phyloP scores from a whole-genome alignment of 129 eudicot species.

The Tagetes erecta region DNA sequence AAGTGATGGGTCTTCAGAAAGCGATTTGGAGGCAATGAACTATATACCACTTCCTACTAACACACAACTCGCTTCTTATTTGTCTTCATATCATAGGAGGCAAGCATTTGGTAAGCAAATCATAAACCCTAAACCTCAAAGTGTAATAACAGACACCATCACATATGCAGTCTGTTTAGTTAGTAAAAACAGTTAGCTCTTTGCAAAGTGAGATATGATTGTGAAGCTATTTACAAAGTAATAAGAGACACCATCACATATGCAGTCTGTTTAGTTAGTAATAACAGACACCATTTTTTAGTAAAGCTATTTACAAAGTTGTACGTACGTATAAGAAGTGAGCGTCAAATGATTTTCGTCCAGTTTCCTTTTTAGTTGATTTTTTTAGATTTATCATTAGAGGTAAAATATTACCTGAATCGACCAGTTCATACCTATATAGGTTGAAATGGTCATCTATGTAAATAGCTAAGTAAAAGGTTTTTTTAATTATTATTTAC shows the following conservation, averaged over 20 bases:
- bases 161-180: background rate
- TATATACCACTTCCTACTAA: slow-evolving; percentile 45
- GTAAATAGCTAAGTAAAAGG: background rate
- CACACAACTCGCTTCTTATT: slow-evolving; percentile 50
- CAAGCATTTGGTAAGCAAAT: slow-evolving; percentile 67
- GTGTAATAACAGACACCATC: background rate
- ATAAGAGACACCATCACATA: too few species aligned
- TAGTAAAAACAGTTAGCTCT: background rate
- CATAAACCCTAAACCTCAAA: background rate
- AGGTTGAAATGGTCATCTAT: background rate
- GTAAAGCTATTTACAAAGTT: background rate
- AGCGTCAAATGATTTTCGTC: background rate
- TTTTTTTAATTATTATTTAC: background rate
- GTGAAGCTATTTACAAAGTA: background rate
- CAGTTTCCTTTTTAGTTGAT: background rate
- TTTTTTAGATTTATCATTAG: background rate
- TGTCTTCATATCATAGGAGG: slow-evolving; percentile 75
- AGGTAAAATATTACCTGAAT: background rate
- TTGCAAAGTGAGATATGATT: background rate
- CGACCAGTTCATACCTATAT: background rate
- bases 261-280: too few species aligned
- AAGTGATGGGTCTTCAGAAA: slow-evolving; percentile 50
- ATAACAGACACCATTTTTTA: background rate
- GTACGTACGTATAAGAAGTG: background rate
- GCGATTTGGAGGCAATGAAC: slow-evolving; percentile 74